Conservation (phyloP, 345 rosid species). For the Eucalyptus erythrocorys region DNA sequence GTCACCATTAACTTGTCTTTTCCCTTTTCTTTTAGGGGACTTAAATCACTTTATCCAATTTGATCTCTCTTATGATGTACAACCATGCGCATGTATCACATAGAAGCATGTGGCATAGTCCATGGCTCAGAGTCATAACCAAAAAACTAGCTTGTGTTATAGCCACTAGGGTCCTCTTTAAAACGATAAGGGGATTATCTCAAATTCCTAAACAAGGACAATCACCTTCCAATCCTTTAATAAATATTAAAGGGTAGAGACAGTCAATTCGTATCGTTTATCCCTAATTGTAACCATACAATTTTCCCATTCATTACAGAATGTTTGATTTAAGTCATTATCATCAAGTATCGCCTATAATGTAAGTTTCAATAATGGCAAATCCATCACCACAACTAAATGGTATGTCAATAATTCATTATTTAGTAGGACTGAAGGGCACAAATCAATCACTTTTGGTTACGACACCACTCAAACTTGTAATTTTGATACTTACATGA, state of each 20-base stretch:
- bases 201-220: not conserved
- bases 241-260: not conserved
- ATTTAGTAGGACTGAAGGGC: fast-evolving
- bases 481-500: not conserved
- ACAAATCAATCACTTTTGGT: not conserved
- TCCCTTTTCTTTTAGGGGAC: not conserved
- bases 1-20: not conserved
- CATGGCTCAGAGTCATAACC: not conserved
- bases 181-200: not conserved
- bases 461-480: not conserved
- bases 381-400: not conserved
- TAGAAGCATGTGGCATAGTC: not conserved
- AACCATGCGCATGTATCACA: not conserved
- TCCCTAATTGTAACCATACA: fast-evolving
- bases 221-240: not conserved
- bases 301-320: not conserved
- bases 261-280: fast-evolving
- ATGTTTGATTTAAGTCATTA: not conserved
- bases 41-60: not conserved
- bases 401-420: not conserved
- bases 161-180: not conserved
- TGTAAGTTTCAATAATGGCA: fast-evolving
- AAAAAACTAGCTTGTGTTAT: not conserved
- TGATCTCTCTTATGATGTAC: not conserved
- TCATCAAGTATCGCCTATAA: not conserved